These are phyloP conservation scores for Monsonia emarginata DNA, from an alignment of 441 rosid genomes.

Conservation along the genomic window DNA sequence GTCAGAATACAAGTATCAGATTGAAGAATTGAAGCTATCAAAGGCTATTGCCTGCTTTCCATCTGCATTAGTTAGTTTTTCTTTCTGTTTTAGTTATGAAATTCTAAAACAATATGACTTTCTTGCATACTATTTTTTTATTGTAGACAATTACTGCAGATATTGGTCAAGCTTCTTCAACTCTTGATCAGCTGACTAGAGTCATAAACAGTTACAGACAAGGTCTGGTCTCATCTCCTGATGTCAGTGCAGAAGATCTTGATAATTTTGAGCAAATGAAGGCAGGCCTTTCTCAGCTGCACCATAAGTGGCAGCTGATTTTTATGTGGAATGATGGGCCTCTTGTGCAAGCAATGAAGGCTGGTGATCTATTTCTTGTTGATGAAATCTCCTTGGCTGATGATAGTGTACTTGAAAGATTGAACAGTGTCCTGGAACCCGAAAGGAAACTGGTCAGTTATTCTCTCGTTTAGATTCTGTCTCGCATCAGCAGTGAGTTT, in stretches of 20 bases:
- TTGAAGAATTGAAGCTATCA: slow-evolving; percentile 49
- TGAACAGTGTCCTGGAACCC: slow-evolving; percentile 92
- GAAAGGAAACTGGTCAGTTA: slow-evolving; percentile 70
- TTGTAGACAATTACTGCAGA: slow-evolving; percentile 59
- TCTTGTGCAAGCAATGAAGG: slow-evolving; percentile 85
- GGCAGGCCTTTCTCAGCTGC: slow-evolving; percentile 43
- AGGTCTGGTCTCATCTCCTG: slow-evolving; percentile 31
- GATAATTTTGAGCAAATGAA: slow-evolving; percentile 48
- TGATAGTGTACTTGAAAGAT: slow-evolving; percentile 90
- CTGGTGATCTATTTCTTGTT: slow-evolving; percentile 73
- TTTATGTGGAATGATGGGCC: slow-evolving; percentile 99
- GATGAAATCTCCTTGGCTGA: slow-evolving; percentile 99
- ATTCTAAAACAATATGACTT: slow-evolving; percentile 1
- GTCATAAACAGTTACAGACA: slow-evolving; percentile 34
- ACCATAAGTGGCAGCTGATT: slow-evolving; percentile 69
- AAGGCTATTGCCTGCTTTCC: slow-evolving; percentile 35
- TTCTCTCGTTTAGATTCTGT: slow-evolving; percentile 2
- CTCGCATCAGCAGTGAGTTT: background rate
- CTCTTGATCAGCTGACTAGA: slow-evolving; percentile 40
- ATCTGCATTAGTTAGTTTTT: slow-evolving; percentile 36
- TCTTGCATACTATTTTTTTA: slow-evolving; percentile 19
- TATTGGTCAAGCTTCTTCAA: slow-evolving; percentile 52
- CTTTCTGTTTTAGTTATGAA: slow-evolving; percentile 3
- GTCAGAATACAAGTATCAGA: slow-evolving; percentile 42
- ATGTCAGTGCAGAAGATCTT: slow-evolving; percentile 35